Evolutionary conservation across 441 rosid species (phyloP).

Genomic region (Populus hybrid): DNA sequence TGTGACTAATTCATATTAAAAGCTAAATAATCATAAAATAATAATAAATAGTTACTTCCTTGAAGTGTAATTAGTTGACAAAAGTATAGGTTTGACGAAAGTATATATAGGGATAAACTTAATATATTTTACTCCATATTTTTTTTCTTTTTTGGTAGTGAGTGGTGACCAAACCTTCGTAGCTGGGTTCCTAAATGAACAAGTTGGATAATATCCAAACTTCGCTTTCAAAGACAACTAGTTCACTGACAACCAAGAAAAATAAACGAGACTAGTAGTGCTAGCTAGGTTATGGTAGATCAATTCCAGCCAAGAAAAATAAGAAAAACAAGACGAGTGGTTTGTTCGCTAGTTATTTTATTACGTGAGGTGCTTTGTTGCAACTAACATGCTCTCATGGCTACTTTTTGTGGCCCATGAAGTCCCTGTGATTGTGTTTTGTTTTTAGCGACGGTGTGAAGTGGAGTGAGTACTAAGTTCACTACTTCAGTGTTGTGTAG

Average conservation of each 20-base stretch:
- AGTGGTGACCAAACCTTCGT: neutral
- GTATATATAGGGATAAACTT: too few relatives aligned
- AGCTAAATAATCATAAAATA: too few relatives aligned
- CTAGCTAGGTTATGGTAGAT: neutral
- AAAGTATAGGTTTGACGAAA: too few relatives aligned
- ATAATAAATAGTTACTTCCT: too few relatives aligned
- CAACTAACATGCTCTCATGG: neutral
- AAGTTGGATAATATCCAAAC: neutral
- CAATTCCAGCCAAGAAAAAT: constrained; percentile 10
- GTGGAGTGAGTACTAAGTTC: constrained; percentile 21
- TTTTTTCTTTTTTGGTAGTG: neutral
- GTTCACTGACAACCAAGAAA: constrained; percentile 17
- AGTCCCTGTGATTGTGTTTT: neutral
- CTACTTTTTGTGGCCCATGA: neutral
- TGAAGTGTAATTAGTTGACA: too few relatives aligned
- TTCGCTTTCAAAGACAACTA: neutral
- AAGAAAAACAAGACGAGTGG: neutral
- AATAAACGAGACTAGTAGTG: neutral
- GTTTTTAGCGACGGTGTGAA: constrained; percentile 7
- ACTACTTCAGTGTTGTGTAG: constrained; percentile 6
- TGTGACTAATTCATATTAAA: too few relatives aligned
- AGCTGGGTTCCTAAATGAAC: neutral
- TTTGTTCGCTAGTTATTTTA: constrained; percentile 3
- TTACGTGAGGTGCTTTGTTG: constrained; percentile 1
- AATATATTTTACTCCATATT: neutral